These are phyloP conservation scores for Chaetomiaceae sp. DNA, from an alignment of 2,329 filamentous ascomycete species.

Conservation along the genomic window DNA sequence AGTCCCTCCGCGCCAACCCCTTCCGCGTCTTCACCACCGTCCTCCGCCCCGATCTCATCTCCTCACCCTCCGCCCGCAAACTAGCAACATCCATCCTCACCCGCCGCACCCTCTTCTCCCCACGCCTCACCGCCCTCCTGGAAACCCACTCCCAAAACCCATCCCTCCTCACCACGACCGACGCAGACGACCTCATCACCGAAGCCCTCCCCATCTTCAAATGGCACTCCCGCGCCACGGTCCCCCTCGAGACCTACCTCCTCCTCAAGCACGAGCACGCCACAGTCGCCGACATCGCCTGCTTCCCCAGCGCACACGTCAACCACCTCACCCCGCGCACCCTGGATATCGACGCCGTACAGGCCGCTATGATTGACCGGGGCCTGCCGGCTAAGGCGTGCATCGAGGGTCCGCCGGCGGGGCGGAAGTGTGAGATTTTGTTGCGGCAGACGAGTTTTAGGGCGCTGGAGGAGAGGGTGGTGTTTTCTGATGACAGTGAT, in stretches of 20 bases:
- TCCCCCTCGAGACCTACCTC: conserved; percentile 39
- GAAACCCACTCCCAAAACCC: conserved; percentile 26
- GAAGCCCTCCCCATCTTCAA: conserved; percentile 44
- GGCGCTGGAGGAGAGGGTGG: conserved; percentile 44
- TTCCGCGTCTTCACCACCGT: conserved; percentile 39
- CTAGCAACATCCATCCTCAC: conserved; percentile 3
- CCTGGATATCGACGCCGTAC: conserved; percentile 43
- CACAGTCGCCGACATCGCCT: conserved; percentile 44
- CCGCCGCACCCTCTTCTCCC: conserved; percentile 7
- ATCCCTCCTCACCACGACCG: conserved; percentile 27
- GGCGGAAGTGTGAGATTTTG: conserved; percentile 40
- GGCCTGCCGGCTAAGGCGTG: conserved; percentile 43
- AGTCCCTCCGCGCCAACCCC: conserved; percentile 37
- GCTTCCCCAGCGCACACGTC: conserved; percentile 42
- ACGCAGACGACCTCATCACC: conserved; percentile 36
- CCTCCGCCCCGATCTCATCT: conserved; percentile 38
- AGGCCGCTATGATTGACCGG: conserved; percentile 37
- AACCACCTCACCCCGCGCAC: conserved; percentile 51
- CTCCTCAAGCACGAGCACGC: conserved; percentile 40
- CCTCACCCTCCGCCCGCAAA: conserved; percentile 1
- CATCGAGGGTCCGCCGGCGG: conserved; percentile 46
- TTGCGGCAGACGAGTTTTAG: conserved; percentile 51
- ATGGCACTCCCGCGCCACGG: conserved; percentile 41
- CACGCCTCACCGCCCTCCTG: conserved; percentile 28
- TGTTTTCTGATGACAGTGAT: conserved; percentile 30